Conservation (phyloP, 768 basidiomycete species). For the Lactifluus pinguis region DNA sequence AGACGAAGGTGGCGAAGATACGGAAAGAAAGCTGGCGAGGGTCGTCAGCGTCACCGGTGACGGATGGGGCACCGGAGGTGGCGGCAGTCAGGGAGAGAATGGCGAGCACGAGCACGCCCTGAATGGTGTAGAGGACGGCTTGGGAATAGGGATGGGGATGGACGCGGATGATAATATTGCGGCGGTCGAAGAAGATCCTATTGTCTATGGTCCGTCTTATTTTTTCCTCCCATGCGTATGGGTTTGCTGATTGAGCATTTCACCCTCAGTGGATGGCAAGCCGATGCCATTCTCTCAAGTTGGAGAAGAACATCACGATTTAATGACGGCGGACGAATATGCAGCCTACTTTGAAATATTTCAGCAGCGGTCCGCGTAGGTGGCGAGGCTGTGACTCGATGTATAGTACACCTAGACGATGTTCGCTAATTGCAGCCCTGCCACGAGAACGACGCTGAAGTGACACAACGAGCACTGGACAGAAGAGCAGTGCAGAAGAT, state of each 20-base stretch:
- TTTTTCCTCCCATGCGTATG: not conserved
- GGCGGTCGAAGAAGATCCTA: conserved; percentile 40
- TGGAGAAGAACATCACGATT: conserved; percentile 85
- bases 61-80: not conserved
- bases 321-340: conserved; percentile 93
- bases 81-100: conserved; percentile 21
- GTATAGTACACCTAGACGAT: not conserved
- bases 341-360: conserved; percentile 68
- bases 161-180: not conserved
- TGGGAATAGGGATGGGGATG: conserved; percentile 6
- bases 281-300: conserved; percentile 69
- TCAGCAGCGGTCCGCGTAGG: conserved; percentile 32
- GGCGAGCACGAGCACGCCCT: conserved; percentile 13
- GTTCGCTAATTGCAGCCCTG: not conserved
- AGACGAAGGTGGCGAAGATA: conserved; percentile 20
- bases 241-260: conserved; percentile 7
- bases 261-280: conserved; percentile 56
- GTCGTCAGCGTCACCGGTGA: not conserved
- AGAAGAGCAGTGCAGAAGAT: not conserved
- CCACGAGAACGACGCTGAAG: not conserved
- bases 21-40: conserved; percentile 16
- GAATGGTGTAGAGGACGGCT: conserved; percentile 15
- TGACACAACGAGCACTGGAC: not conserved
- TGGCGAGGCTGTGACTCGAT: not conserved
- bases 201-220: conserved; percentile 52